Conservation (phyloP, 2,329 filamentous ascomycete genomes). For the Pseudocercospora crystallina region DNA sequence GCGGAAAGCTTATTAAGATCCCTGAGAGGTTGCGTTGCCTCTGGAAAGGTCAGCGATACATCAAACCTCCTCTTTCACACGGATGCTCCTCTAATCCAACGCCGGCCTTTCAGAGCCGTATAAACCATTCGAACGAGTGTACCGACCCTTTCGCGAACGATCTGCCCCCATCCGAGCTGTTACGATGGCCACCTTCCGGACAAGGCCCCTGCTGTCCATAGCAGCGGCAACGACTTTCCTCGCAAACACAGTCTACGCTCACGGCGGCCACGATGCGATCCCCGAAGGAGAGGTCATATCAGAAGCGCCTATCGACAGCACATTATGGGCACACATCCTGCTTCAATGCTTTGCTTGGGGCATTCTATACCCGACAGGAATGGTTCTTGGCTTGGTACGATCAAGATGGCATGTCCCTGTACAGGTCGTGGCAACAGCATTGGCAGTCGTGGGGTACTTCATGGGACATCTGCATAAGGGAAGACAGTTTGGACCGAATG, state of each 20-base stretch:
- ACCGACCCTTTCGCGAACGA: neutral
- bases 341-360: constrained; percentile 86
- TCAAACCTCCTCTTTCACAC: too few relatives aligned
- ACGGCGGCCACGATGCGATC: constrained; percentile 60
- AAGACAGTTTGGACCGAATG: constrained; percentile 77
- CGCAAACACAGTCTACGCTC: constrained; percentile 36
- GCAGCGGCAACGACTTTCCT: constrained; percentile 11
- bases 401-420: constrained; percentile 93
- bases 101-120: too few relatives aligned
- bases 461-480: constrained; percentile 89
- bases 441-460: constrained; percentile 83
- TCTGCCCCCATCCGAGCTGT: neutral
- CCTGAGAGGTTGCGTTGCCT: too few relatives aligned
- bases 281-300: constrained; percentile 69
- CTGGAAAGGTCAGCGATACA: too few relatives aligned
- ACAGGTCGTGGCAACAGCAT: constrained; percentile 70
- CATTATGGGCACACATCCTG: constrained; percentile 91
- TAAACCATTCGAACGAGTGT: too few relatives aligned
- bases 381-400: constrained; percentile 89
- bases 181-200: constrained; percentile 28
- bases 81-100: too few relatives aligned
- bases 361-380: constrained; percentile 87
- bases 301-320: constrained; percentile 76
- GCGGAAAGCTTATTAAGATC: too few relatives aligned
- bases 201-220: constrained; percentile 19